Conservation (phyloP, 2,329 filamentous ascomycete species). For the Aspergillus sp. region DNA sequence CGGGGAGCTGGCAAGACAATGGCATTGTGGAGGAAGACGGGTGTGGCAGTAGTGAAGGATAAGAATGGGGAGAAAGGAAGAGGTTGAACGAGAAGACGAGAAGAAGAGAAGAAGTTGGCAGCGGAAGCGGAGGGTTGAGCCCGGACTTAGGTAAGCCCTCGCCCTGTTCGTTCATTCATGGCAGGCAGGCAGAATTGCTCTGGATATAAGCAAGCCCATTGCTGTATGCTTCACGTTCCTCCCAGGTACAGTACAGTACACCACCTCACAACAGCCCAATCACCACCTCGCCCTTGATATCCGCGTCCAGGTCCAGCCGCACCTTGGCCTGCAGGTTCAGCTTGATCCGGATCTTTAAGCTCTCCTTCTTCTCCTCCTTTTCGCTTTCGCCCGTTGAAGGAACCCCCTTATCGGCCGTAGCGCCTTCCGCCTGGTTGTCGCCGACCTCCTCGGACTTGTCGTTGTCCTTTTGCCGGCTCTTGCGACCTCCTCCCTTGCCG, state of each 20-base stretch:
- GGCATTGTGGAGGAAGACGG: too few relatives aligned
- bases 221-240: too few relatives aligned
- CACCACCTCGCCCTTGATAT: constrained; percentile 17
- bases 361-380: constrained; percentile 10
- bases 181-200: too few relatives aligned
- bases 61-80: too few relatives aligned
- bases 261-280: constrained; percentile 14
- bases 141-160: too few relatives aligned
- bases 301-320: constrained; percentile 15
- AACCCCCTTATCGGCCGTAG: background rate
- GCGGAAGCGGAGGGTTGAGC: too few relatives aligned
- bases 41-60: too few relatives aligned
- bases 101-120: too few relatives aligned
- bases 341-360: constrained; percentile 15
- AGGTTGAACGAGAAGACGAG: too few relatives aligned
- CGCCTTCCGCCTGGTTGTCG: constrained; percentile 2
- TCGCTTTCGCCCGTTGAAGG: background rate
- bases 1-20: too few relatives aligned
- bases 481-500: constrained; percentile 6
- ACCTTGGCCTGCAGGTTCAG: constrained; percentile 17
- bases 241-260: background rate
- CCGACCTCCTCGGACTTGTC: constrained; percentile 2
- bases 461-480: constrained; percentile 1
- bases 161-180: too few relatives aligned
- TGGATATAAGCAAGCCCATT: too few relatives aligned